phyloP scores from a whole-genome alignment of 2,329 filamentous ascomycete species.

The Aspergillus fumigatus region DNA sequence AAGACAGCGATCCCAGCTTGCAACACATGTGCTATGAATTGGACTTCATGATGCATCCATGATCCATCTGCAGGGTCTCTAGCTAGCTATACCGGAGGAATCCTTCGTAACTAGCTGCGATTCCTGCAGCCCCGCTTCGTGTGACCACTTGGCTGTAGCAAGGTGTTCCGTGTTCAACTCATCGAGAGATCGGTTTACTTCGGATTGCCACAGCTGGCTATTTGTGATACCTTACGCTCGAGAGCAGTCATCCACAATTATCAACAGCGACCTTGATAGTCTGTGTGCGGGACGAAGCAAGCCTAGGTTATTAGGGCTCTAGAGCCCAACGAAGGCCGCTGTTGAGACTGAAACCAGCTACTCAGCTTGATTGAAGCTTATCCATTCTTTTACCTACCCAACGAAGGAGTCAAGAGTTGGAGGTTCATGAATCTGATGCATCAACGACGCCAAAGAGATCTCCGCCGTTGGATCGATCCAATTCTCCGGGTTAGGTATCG shows the following conservation, averaged over 20 bases:
- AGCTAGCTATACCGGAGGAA: background rate
- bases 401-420: background rate
- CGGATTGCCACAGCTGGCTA: background rate
- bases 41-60: background rate
- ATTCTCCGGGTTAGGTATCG: background rate
- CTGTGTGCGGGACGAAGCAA: background rate
- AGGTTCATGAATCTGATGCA: background rate
- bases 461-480: background rate
- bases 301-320: no score
- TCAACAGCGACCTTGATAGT: no score
- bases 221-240: background rate
- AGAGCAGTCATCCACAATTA: background rate
- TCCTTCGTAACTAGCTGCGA: background rate
- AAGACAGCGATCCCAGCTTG: background rate
- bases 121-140: background rate
- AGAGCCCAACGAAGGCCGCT: background rate
- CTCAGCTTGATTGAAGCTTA: background rate
- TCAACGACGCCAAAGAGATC: no score
- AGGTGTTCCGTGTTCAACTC: background rate
- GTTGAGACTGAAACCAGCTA: background rate
- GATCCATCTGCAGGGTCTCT: background rate
- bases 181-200: background rate
- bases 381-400: background rate
- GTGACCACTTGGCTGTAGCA: background rate
- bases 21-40: background rate